Evolutionary conservation across 257 asterid species (phyloP).

Genomic region (Petunia axillaris): DNA sequence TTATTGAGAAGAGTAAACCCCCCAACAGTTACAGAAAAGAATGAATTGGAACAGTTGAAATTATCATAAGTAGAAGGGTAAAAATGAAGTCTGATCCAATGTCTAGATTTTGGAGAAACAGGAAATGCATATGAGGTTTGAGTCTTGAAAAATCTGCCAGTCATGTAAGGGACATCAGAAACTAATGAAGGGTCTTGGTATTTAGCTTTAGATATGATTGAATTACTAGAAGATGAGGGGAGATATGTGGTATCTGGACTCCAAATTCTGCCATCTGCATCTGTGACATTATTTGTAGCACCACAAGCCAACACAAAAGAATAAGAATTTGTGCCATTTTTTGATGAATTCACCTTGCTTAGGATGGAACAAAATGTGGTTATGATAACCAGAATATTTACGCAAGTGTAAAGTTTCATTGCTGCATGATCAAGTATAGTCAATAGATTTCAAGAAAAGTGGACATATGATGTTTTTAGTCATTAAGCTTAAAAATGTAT

Average conservation of each 20-base stretch:
- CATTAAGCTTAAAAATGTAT: conserved; percentile 6
- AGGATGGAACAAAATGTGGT: background rate
- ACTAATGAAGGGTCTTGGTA: conserved; percentile 74
- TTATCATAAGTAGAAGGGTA: conserved; percentile 57
- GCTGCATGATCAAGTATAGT: background rate
- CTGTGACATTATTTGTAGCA: conserved; percentile 44
- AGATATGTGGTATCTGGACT: conserved; percentile 49
- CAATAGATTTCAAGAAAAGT: background rate
- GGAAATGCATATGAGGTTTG: conserved; percentile 50
- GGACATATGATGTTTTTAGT: background rate
- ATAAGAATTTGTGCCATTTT: conserved; percentile 31
- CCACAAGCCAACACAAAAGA: conserved; percentile 64
- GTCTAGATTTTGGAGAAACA: conserved; percentile 46
- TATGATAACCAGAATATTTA: conserved; percentile 14
- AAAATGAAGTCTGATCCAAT: conserved; percentile 75
- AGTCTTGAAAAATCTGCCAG: conserved; percentile 57
- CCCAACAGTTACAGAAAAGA: conserved; percentile 50
- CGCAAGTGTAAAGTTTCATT: background rate
- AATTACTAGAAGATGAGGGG: conserved; percentile 33
- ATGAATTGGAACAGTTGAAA: conserved; percentile 40
- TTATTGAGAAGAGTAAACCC: conserved; percentile 57
- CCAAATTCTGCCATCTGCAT: conserved; percentile 58
- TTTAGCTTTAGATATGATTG: conserved; percentile 45
- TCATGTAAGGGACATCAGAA: conserved; percentile 70
- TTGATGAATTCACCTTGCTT: conserved; percentile 20